phyloP scores from a whole-genome alignment of 805 yeast species.

The Yamadazyma philogaea region DNA sequence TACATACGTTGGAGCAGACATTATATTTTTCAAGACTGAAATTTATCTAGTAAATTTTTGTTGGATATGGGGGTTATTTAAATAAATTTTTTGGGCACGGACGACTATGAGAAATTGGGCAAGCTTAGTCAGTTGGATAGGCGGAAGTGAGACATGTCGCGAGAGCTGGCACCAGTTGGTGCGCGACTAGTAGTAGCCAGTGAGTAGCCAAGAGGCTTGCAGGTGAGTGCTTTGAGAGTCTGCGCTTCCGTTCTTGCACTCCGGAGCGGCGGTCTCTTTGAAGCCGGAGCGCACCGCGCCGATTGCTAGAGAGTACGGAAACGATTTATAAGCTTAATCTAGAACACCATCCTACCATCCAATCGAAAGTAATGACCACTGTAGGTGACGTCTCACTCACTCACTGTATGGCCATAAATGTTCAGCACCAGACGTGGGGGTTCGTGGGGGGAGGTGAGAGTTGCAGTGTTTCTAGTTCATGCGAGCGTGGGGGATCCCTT shows the following conservation, averaged over 20 bases:
- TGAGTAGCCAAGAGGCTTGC: too few relatives aligned
- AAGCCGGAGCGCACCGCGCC: conserved; percentile 1
- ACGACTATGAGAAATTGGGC: conserved; percentile 1
- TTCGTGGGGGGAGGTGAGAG: neutral
- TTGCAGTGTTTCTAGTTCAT: too few relatives aligned
- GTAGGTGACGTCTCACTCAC: too few relatives aligned
- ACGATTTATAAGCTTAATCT: neutral
- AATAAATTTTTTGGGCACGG: conserved; percentile 6
- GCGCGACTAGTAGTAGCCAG: too few relatives aligned
- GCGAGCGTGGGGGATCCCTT: too few relatives aligned
- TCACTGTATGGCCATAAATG: too few relatives aligned
- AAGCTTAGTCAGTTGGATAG: neutral
- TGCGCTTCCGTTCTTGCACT: neutral
- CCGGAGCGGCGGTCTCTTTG: neutral
- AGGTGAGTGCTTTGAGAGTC: too few relatives aligned
- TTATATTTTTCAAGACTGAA: neutral
- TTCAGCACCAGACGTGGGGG: neutral
- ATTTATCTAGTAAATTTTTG: conserved; percentile 3
- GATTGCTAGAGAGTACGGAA: neutral
- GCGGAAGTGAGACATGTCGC: neutral
- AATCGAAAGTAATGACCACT: too few relatives aligned
- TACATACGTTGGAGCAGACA: conserved; percentile 47
- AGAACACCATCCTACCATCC: too few relatives aligned
- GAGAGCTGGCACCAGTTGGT: neutral
- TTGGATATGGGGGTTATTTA: conserved; percentile 10